Evolutionary conservation across 331 rosid genomes (phyloP), one percentile per base, ranked within the genome.

Genomic region (Stylosanthes scabra): DNA sequence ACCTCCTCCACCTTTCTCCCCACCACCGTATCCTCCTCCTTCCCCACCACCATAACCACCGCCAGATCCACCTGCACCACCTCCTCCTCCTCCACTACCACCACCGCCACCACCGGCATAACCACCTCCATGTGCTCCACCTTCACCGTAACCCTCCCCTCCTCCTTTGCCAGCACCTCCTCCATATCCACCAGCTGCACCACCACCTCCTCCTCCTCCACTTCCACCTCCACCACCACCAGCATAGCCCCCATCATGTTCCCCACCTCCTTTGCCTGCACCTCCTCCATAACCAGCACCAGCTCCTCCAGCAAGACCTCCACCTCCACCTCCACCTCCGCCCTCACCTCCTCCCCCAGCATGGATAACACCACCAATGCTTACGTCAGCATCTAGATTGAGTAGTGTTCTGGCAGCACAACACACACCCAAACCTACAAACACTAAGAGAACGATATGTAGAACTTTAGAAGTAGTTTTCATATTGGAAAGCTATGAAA

Each of bases 371-470:
- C 8, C 79, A 51, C 80, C 79, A 64, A 57, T 51, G 69, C 69
- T 72, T 6, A 28, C 73, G 57, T 29, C 77, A 2, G 55, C 84
- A 27, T 77, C 82, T 25, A 74, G 66, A 20, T 72, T 63, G 42
- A 83, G 84, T 63, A 89, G 86, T 15, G 90, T 65, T 80, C 91
- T 80, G 9, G 92, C 77, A 0, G 96, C 82, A 0, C 85, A 82
- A 55, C 83, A 76, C 15, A 84, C 57, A 9, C 89, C 86, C 4
- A 86, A 55, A 65, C 82, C 72, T 11, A 90, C 42, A 5, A 80
- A 34, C 11, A 57, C 62, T 63, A 82, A 71, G 71, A 78, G 54
- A 63, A 74, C 68, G 71, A 78, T 13, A 71, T 39, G 59, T 7
- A 78, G 20, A 82, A 68, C 6, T 1, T 60, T 83, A 45, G 55